phyloP scores from a whole-genome alignment of 192 early-diverging fungal genomes.

The Coemansia sp. region DNA sequence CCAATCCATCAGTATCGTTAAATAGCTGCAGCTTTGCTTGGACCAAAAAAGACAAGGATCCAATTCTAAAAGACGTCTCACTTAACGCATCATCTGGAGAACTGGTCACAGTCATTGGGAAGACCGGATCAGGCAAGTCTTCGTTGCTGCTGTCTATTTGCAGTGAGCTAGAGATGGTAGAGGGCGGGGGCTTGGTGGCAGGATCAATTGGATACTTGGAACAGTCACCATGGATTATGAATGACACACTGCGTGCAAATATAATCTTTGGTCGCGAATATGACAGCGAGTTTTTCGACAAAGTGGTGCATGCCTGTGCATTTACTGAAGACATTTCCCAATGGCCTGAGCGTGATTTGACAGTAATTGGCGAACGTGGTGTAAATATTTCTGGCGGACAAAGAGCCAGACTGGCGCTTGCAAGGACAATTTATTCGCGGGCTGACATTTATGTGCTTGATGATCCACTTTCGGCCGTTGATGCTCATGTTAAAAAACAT shows the following conservation, averaged over 20 bases:
- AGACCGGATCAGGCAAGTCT: conserved; percentile 83
- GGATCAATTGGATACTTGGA: conserved; percentile 75
- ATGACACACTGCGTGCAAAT: conserved; percentile 70
- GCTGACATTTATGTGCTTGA: conserved; percentile 80
- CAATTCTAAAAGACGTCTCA: conserved; percentile 43
- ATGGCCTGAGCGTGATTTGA: conserved; percentile 52
- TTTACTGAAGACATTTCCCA: conserved; percentile 57
- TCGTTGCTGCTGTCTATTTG: conserved; percentile 78
- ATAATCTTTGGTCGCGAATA: conserved; percentile 68
- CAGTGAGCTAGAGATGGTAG: conserved; percentile 69
- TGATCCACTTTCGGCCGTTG: conserved; percentile 86
- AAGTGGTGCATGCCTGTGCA: conserved; percentile 61
- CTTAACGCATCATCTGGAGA: conserved; percentile 54
- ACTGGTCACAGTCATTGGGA: conserved; percentile 80
- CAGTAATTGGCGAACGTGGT: conserved; percentile 55
- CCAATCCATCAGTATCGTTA: conserved; percentile 7
- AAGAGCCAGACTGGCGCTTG: conserved; percentile 80
- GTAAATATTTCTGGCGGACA: conserved; percentile 75
- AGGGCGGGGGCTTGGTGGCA: conserved; percentile 54
- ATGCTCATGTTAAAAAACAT: conserved; percentile 68
- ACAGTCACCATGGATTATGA: conserved; percentile 89
- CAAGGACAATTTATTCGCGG: conserved; percentile 72
- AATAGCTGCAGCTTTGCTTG: conserved; percentile 30
- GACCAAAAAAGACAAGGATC: conserved; percentile 7
- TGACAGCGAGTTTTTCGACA: conserved; percentile 54